Conservation (phyloP, 2,329 filamentous ascomycete species). For the Trichoderma koningiopsis region DNA sequence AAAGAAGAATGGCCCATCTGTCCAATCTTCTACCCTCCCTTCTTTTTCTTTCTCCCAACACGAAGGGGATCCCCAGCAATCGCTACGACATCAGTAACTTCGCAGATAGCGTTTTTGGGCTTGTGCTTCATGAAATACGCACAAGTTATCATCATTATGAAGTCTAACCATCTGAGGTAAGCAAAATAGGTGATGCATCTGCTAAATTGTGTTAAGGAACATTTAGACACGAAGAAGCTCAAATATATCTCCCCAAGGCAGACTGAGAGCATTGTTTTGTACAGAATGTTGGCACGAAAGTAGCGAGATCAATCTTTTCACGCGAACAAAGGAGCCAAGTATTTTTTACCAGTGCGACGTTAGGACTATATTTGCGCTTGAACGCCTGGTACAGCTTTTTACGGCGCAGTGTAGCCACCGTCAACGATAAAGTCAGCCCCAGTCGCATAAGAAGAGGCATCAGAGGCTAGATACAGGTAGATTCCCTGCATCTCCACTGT, state of each 20-base stretch:
- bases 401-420: constrained; percentile 45
- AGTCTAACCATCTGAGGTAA: too few species aligned
- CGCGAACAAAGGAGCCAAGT: too few species aligned
- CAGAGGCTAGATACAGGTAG: constrained; percentile 35
- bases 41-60: neutral
- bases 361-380: neutral
- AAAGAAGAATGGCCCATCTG: neutral
- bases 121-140: neutral
- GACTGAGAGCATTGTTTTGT: too few species aligned
- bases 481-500: constrained; percentile 61
- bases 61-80: neutral
- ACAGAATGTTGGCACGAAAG: too few species aligned
- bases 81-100: neutral
- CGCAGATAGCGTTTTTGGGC: neutral
- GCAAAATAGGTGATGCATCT: too few species aligned
- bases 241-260: too few species aligned
- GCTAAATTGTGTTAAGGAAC: too few species aligned
- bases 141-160: neutral
- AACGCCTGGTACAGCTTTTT: constrained; percentile 27
- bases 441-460: constrained; percentile 20
- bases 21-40: neutral
- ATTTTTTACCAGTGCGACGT: too few species aligned
- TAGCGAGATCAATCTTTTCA: too few species aligned
- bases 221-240: too few species aligned
- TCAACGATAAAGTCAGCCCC: constrained; percentile 19